Evolutionary conservation across 106 monocot species (phyloP).

Genomic region (Alisma plantagoaquatica): DNA sequence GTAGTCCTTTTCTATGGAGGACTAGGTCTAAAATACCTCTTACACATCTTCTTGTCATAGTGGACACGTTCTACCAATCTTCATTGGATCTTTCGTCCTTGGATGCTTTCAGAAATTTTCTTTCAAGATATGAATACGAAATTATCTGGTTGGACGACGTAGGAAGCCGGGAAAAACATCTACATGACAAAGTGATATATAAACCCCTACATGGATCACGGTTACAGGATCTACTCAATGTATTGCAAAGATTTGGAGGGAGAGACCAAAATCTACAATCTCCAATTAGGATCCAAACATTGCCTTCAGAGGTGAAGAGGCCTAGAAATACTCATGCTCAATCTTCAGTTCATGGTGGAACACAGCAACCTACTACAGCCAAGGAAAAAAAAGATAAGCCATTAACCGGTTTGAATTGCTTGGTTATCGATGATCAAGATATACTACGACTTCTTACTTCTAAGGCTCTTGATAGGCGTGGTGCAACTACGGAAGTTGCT

Average conservation of each 20-base stretch:
- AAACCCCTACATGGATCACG: slow-evolving; percentile 84
- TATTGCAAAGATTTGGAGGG: slow-evolving; percentile 38
- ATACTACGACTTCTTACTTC: slow-evolving; percentile 20
- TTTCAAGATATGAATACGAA: no score
- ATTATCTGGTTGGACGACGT: no score
- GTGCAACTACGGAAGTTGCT: slow-evolving; percentile 36
- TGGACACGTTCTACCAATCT: slow-evolving; percentile 35
- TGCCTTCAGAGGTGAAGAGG: neutral
- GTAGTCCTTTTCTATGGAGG: slow-evolving; percentile 11
- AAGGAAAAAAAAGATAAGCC: slow-evolving; percentile 12
- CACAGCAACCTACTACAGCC: no score
- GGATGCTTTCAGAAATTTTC: slow-evolving; percentile 20
- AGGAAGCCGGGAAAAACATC: slow-evolving; percentile 8
- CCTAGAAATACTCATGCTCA: no score
- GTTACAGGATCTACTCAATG: slow-evolving; percentile 21
- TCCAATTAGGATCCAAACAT: neutral
- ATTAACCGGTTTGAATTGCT: slow-evolving; percentile 33
- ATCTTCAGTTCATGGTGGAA: no score
- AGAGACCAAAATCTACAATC: slow-evolving; percentile 6
- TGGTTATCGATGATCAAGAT: slow-evolving; percentile 52
- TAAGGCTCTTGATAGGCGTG: slow-evolving; percentile 25
- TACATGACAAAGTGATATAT: slow-evolving; percentile 38
- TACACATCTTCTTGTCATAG: slow-evolving; percentile 24
- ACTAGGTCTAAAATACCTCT: slow-evolving; percentile 8
- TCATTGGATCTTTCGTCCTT: slow-evolving; percentile 21